A percentile compares a stretch with the other conserved stretches of the same genome.
Evolutionary conservation across 2,329 filamentous ascomycete genomes (phyloP).

Genomic region (Colletotrichum cordylinicola): DNA sequence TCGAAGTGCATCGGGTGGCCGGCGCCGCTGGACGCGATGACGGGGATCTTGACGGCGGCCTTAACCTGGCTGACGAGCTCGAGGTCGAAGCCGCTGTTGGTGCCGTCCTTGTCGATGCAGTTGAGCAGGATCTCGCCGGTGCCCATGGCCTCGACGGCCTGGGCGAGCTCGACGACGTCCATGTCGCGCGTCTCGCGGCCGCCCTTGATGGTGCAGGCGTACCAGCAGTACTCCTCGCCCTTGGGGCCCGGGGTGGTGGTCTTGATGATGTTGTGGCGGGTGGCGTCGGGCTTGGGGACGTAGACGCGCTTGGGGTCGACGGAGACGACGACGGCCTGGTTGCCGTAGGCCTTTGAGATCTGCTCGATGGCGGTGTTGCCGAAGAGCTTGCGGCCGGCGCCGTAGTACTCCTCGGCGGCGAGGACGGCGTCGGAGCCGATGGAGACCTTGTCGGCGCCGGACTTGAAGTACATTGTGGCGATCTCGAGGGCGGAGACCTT

Average conservation of each 20-base stretch:
- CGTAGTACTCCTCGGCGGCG: slow-evolving; percentile 91
- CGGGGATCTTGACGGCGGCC: slow-evolving; percentile 83
- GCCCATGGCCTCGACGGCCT: slow-evolving; percentile 94
- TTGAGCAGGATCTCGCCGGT: slow-evolving; percentile 94
- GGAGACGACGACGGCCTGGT: slow-evolving; percentile 95
- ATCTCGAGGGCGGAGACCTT: slow-evolving; percentile 90
- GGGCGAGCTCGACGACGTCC: slow-evolving; percentile 86
- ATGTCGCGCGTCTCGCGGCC: slow-evolving; percentile 93
- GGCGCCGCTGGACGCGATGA: slow-evolving; percentile 93
- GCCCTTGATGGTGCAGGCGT: slow-evolving; percentile 95
- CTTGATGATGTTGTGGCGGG: slow-evolving; percentile 74
- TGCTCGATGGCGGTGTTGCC: slow-evolving; percentile 94
- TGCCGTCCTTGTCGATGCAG: slow-evolving; percentile 97
- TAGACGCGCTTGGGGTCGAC: slow-evolving; percentile 94
- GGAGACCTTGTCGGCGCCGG: slow-evolving; percentile 95
- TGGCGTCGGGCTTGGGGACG: slow-evolving; percentile 73
- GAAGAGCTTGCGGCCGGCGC: slow-evolving; percentile 68
- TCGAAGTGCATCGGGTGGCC: slow-evolving; percentile 87
- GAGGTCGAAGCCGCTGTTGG: slow-evolving; percentile 91
- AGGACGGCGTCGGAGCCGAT: slow-evolving; percentile 95
- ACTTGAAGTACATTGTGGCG: slow-evolving; percentile 96
- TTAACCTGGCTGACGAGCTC: slow-evolving; percentile 93
- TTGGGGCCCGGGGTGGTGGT: slow-evolving; percentile 74
- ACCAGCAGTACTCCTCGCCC: slow-evolving; percentile 90
- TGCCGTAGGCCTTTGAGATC: slow-evolving; percentile 91